Evolutionary conservation across 176 grass and related monocot species (phyloP).

Genomic region (Rhynchospora tenuis): DNA sequence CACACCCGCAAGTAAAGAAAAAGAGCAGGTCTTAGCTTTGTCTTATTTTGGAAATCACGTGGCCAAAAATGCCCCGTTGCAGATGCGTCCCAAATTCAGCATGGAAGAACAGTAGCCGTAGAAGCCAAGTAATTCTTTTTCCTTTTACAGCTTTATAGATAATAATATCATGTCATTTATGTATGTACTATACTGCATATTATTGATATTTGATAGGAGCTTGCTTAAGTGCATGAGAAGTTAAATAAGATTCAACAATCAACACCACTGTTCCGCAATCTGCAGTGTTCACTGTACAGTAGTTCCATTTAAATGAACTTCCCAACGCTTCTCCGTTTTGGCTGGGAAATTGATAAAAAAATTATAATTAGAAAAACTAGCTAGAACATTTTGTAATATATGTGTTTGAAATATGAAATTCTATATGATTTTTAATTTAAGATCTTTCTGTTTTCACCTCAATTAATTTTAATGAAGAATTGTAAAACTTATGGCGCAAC

Average conservation of each 20-base stretch:
- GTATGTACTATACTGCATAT: not conserved
- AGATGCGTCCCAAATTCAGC: constrained; percentile 1
- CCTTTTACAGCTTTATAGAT: constrained; percentile 21
- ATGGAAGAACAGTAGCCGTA: constrained; percentile 18
- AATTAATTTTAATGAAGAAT: not conserved
- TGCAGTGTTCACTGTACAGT: too few relatives aligned
- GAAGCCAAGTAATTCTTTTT: constrained; percentile 23
- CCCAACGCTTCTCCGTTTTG: not conserved
- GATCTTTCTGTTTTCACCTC: not conserved
- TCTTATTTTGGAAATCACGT: constrained; percentile 22
- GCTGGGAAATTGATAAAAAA: not conserved
- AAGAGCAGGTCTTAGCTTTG: constrained; percentile 14
- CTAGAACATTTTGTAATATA: not conserved
- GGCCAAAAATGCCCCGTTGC: not conserved
- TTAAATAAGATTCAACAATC: too few relatives aligned
- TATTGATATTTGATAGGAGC: not conserved
- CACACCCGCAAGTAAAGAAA: constrained; percentile 9
- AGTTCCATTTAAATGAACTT: not conserved
- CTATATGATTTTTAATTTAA: too few relatives aligned
- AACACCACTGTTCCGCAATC: too few relatives aligned
- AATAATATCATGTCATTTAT: constrained; percentile 4
- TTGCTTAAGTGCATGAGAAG: not conserved
- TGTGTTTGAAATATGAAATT: too few relatives aligned
- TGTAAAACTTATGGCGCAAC: not conserved
- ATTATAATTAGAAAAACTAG: not conserved